Conservation (phyloP, 1,139 yeast genomes). For the Taphrina communis region DNA sequence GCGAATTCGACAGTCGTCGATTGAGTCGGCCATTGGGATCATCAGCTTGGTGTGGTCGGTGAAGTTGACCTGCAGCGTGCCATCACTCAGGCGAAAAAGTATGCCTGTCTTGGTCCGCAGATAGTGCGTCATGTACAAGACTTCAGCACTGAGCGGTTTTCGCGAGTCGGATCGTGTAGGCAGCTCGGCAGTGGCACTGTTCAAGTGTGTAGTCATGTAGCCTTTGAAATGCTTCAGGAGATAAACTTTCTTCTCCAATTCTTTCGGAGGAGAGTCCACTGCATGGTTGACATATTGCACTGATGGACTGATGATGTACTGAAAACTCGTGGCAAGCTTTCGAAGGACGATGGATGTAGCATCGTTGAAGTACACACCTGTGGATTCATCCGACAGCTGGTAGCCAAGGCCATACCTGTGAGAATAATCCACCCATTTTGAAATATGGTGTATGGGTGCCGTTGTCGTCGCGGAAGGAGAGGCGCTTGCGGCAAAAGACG, state of each 20-base stretch:
- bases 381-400: conserved; percentile 85
- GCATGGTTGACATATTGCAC: conserved; percentile 60
- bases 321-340: conserved; percentile 67
- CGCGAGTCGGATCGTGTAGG: background rate
- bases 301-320: conserved; percentile 54
- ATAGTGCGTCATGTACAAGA: conserved; percentile 76
- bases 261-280: conserved; percentile 47
- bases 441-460: conserved; percentile 56
- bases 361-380: conserved; percentile 89
- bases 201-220: conserved; percentile 51
- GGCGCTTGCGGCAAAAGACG: background rate
- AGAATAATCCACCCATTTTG: conserved; percentile 98
- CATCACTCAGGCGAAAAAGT: conserved; percentile 93
- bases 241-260: conserved; percentile 72
- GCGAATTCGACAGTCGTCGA: conserved; percentile 18
- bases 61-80: conserved; percentile 66
- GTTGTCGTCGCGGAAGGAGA: background rate
- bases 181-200: conserved; percentile 39
- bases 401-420: conserved; percentile 95
- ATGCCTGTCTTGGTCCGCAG: conserved; percentile 78
- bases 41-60: conserved; percentile 34
- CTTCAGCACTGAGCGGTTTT: conserved; percentile 46
- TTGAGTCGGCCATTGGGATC: conserved; percentile 1
- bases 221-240: conserved; percentile 72
- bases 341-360: conserved; percentile 77